phyloP scores from a whole-genome alignment of 495 filamentous ascomycete species.

The Tetracladium marchalianum region DNA sequence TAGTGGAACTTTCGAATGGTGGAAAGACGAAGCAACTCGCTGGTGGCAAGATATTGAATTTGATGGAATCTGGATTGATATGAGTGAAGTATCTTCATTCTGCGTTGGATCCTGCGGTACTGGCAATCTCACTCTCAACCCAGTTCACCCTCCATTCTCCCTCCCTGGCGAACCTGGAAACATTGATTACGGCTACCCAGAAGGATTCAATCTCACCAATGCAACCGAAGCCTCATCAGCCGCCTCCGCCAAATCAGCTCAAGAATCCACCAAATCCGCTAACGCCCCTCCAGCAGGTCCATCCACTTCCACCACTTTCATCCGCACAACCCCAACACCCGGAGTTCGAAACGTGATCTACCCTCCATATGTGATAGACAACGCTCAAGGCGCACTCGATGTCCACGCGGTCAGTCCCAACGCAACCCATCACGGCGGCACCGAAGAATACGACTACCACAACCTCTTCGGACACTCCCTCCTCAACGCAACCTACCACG shows the following conservation, averaged over 20 bases:
- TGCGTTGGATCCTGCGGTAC: conserved; percentile 72
- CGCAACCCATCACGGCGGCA: conserved; percentile 64
- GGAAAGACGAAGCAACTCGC: conserved; percentile 54
- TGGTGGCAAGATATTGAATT: conserved; percentile 57
- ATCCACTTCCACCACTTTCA: conserved; percentile 34
- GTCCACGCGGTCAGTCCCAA: conserved; percentile 69
- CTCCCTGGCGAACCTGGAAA: conserved; percentile 58
- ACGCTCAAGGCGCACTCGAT: conserved; percentile 66
- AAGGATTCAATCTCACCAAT: conserved; percentile 63
- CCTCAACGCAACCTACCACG: conserved; percentile 71
- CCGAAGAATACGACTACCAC: conserved; percentile 71
- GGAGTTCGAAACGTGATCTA: conserved; percentile 65
- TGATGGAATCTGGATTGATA: conserved; percentile 86
- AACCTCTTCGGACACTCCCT: conserved; percentile 69
- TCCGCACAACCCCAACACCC: conserved; percentile 55
- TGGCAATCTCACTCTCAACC: conserved; percentile 57
- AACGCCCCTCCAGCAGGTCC: conserved; percentile 14
- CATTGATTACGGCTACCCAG: conserved; percentile 53
- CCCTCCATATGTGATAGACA: conserved; percentile 76
- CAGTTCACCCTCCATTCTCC: conserved; percentile 55
- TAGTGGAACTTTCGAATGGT: conserved; percentile 52
- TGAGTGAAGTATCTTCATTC: conserved; percentile 77
- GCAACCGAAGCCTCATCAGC: conserved; percentile 55
- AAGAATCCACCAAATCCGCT: conserved; percentile 31
- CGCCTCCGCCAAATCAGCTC: conserved; percentile 39